Percentiles rank a stretch among this genome's conserved stretches.
Evolutionary conservation across 768 basidiomycete genomes (phyloP).

Genomic region (Amanita muscaria): DNA sequence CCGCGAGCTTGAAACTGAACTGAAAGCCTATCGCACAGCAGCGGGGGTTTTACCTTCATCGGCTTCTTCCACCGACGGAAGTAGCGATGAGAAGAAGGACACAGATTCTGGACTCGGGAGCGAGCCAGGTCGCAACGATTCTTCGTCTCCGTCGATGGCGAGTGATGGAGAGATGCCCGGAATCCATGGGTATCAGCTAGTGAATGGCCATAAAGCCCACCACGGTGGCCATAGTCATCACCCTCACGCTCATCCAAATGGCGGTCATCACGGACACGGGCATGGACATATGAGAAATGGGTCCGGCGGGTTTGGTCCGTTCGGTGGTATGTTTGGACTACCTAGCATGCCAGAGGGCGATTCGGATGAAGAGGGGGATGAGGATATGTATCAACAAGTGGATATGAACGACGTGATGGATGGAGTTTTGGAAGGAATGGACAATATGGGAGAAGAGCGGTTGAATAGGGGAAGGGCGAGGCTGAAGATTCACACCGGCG

Average conservation of each 20-base stretch:
- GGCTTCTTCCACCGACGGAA: not conserved
- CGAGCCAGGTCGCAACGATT: constrained; percentile 4
- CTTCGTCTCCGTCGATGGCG: not conserved
- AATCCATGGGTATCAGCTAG: too few relatives aligned
- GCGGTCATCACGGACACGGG: too few relatives aligned
- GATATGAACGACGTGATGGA: too few relatives aligned
- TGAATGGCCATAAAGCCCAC: too few relatives aligned
- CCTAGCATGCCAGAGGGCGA: constrained; percentile 24
- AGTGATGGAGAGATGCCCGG: too few relatives aligned
- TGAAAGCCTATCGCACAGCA: constrained; percentile 35
- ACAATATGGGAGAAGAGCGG: too few relatives aligned
- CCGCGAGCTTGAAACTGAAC: constrained; percentile 68
- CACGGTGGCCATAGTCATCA: not conserved
- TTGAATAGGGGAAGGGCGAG: too few relatives aligned
- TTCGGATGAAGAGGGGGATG: not conserved
- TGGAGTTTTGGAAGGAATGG: too few relatives aligned
- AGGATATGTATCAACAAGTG: too few relatives aligned
- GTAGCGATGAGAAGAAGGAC: constrained; percentile 1
- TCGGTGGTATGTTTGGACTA: constrained; percentile 14
- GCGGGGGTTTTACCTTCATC: constrained; percentile 16
- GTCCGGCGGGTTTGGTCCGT: constrained; percentile 3
- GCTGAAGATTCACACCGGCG: too few relatives aligned
- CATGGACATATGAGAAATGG: not conserved
- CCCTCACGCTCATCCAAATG: not conserved
- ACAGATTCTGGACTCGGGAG: constrained; percentile 4